These are phyloP conservation scores for Microcos paniculata DNA, from an alignment of 345 rosid species.

Conservation along the genomic window DNA sequence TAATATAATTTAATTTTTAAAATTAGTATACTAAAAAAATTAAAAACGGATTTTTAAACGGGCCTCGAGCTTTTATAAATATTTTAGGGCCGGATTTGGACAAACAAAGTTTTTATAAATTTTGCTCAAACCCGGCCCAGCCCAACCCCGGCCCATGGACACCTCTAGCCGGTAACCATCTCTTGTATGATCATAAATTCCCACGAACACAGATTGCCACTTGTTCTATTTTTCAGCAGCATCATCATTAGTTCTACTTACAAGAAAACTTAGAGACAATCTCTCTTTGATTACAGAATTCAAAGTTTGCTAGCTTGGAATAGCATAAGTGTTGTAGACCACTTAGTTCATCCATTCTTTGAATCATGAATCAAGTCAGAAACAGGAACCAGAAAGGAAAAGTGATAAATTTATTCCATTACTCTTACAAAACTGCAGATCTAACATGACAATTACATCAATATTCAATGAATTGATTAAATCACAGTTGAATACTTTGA, in stretches of 20 bases:
- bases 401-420: not conserved
- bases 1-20: too few species aligned
- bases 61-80: too few species aligned
- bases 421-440: not conserved
- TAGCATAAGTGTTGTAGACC: not conserved
- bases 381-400: not conserved
- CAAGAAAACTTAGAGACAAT: not conserved
- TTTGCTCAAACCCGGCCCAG: too few species aligned
- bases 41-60: too few species aligned
- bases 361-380: not conserved
- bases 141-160: too few species aligned
- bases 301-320: not conserved
- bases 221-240: not conserved
- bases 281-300: not conserved
- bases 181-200: not conserved
- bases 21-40: too few species aligned
- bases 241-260: too few species aligned
- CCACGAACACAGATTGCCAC: not conserved
- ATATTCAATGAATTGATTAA: not conserved
- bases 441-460: not conserved
- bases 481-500: not conserved
- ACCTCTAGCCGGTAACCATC: not conserved
- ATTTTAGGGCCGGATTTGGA: too few species aligned
- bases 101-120: too few species aligned
- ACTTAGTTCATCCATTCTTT: not conserved